Base-by-base conservation (phyloP, 192 early-diverging fungal genomes). In the Phlyctochytrium arcticum region DNA sequence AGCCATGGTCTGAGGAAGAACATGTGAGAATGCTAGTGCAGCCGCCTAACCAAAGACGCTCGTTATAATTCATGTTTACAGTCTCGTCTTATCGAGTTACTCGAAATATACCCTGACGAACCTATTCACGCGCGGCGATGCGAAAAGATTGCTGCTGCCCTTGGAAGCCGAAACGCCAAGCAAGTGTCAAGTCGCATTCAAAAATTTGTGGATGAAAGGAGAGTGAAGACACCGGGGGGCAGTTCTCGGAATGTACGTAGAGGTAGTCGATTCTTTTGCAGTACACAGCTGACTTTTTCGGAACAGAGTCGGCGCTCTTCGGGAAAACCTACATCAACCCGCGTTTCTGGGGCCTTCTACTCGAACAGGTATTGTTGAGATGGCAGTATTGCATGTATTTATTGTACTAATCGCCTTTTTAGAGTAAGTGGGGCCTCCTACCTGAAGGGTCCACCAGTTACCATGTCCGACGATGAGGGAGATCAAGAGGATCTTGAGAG, bases 1-100 rank as follows among this genome's bases (percentile, higher is more conserved):
- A 33, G 35, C 17, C 54, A 30, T 67, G 65, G 65, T 34, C 65
- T 12, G 46, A 67, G 31, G 65, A 67, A 21, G 65, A 67, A 59
- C 63, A 65, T 23, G 63, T 57, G 33, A 12, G 63, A 5, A 15
- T n/a, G 1, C 55, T 2, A 26, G 27, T 34, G 24, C 55, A 1
- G 23, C 12, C n/a, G n/a, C 17, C 2, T 48, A 10, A 29, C 26
- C 23, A 21, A 15, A 6, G 26, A 33, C 48, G 23, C 6, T n/a
- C 21, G 15, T 54, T n/a, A 12, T 34, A 15, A 15, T 31, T 15
- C 9, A 1, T 51, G 1, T 27, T n/a, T 8, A 54, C 37, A 65
- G 63, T 19, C n/a, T 39, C 50, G 54, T 6, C 48, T 67, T 4
- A 17, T 67, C 12, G 65, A 67, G 3, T 56, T 67, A 9, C 21